These are phyloP conservation scores for Tricholoma saponaceum DNA, from an alignment of 768 basidiomycete genomes.

Conservation along the genomic window DNA sequence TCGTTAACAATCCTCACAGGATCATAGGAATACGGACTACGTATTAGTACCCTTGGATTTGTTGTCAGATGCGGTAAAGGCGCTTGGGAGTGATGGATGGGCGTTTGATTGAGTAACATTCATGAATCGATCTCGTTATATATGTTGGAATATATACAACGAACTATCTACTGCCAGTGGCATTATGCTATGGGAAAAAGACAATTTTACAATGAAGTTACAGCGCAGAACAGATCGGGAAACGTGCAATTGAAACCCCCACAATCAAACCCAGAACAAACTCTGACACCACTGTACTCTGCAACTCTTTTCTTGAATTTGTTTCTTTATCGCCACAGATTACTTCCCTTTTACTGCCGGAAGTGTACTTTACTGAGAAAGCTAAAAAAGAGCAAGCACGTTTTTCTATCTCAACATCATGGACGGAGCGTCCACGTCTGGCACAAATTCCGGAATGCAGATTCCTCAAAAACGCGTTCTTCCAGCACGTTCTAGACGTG, in stretches of 20 bases:
- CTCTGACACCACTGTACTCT: neutral
- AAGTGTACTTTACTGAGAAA: neutral
- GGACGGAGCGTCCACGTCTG: constrained; percentile 36
- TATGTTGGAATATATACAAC: neutral
- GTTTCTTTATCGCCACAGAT: neutral
- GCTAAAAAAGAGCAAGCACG: neutral
- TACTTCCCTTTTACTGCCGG: neutral
- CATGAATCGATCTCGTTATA: constrained; percentile 7
- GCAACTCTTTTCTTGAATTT: neutral
- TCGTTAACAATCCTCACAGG: constrained; percentile 1
- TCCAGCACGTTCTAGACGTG: constrained; percentile 76
- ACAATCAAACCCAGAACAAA: constrained; percentile 1
- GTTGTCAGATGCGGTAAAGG: constrained; percentile 35
- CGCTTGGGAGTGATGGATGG: constrained; percentile 52
- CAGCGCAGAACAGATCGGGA: too few relatives aligned
- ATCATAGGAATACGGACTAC: constrained; percentile 61
- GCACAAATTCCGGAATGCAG: constrained; percentile 27
- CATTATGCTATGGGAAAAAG: neutral
- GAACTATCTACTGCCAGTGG: too few relatives aligned
- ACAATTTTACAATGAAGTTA: neutral
- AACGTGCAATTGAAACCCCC: neutral
- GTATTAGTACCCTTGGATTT: constrained; percentile 48
- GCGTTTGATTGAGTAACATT: constrained; percentile 26
- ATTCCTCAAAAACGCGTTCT: constrained; percentile 72
- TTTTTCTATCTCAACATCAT: constrained; percentile 16